A percentile compares a stretch with the other conserved stretches of the same genome.
phyloP scores from a whole-genome alignment of 73 alveolate genomes.

The Paraurostyla sp. region DNA sequence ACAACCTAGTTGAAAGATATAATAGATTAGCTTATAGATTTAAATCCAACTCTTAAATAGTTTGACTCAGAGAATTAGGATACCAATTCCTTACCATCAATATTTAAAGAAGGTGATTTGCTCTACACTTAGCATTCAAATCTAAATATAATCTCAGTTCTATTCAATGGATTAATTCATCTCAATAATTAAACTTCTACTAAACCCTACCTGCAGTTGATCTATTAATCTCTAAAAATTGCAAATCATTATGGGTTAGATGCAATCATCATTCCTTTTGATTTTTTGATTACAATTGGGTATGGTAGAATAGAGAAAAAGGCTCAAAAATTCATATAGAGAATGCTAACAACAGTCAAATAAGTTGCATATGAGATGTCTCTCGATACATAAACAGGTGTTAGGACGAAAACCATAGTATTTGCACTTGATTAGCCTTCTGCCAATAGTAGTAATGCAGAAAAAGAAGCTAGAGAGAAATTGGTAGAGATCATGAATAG shows the following conservation, averaged over 20 bases:
- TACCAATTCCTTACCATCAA: not conserved
- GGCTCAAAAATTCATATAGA: not conserved
- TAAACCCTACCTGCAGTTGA: not conserved
- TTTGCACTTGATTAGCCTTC: not conserved
- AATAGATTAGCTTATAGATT: not conserved
- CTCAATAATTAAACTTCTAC: not conserved
- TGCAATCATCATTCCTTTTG: slow-evolving; percentile 5
- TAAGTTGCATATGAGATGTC: slow-evolving; percentile 16
- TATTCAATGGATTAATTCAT: slow-evolving; percentile 14
- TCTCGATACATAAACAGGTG: not conserved
- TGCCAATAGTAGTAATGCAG: not conserved
- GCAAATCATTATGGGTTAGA: slow-evolving; percentile 41
- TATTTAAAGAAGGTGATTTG: slow-evolving; percentile 18
- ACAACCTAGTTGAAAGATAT: not conserved
- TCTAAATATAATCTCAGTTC: not conserved
- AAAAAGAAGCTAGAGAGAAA: not conserved
- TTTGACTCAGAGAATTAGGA: not conserved
- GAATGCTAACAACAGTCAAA: not conserved
- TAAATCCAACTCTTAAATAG: not conserved
- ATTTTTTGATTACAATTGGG: not conserved
- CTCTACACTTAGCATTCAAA: slow-evolving; percentile 22
- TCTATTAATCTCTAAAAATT: not conserved
- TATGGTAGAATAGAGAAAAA: not conserved
- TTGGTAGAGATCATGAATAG: too few species aligned
- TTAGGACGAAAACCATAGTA: not conserved